phyloP scores from a whole-genome alignment of 768 basidiomycete genomes.

The Hypholoma sublateritium region DNA sequence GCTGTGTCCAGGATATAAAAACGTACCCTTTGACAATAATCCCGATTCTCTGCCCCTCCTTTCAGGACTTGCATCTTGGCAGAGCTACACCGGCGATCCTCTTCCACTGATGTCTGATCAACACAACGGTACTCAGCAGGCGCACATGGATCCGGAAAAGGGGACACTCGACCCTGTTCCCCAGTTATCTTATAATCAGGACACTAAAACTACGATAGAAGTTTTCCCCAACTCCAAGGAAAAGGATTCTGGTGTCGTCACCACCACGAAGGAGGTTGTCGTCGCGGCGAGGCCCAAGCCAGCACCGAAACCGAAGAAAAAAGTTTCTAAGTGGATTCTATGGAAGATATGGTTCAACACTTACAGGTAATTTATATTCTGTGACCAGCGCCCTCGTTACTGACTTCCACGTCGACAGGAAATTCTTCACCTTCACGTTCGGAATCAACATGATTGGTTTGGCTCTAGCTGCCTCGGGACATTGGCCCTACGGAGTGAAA shows the following conservation, averaged over 20 bases:
- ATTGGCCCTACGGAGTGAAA: constrained; percentile 60
- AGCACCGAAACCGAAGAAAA: constrained; percentile 47
- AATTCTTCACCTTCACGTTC: constrained; percentile 66
- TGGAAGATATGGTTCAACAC: constrained; percentile 72
- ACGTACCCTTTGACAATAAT: constrained; percentile 10
- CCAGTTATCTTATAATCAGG: constrained; percentile 30
- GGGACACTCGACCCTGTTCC: constrained; percentile 49
- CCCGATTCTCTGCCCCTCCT: constrained; percentile 24
- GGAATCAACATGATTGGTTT: constrained; percentile 63
- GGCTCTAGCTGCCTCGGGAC: constrained; percentile 59
- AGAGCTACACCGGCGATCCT: constrained; percentile 17
- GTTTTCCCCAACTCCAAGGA: constrained; percentile 36
- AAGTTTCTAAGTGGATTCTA: constrained; percentile 57
- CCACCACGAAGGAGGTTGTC: constrained; percentile 33
- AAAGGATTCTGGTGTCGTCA: constrained; percentile 37
- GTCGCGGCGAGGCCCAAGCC: constrained; percentile 37
- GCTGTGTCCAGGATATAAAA: constrained; percentile 28
- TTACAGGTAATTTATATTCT: constrained; percentile 46
- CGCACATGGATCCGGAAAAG: constrained; percentile 57
- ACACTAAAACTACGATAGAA: constrained; percentile 33
- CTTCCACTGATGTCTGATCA: constrained; percentile 43
- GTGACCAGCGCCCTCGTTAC: background rate
- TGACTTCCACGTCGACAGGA: constrained; percentile 35
- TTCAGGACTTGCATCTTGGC: constrained; percentile 18
- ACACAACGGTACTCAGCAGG: constrained; percentile 34